phyloP scores from a whole-genome alignment of 208 protist genomes.

The Porcisia deanei region DNA sequence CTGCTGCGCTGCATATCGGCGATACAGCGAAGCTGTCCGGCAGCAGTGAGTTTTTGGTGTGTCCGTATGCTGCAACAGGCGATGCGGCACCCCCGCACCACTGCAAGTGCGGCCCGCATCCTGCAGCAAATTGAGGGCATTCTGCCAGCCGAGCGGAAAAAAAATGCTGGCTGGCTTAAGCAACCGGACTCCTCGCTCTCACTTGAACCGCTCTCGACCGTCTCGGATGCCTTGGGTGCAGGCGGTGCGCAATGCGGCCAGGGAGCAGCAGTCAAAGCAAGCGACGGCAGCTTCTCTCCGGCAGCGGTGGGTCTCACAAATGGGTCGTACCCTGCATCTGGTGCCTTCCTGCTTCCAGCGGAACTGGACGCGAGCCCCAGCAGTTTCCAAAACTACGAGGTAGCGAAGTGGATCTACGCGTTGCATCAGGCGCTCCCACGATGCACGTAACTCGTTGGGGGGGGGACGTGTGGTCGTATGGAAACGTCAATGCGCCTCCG shows the following conservation, averaged over 20 bases:
- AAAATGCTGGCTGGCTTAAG: not conserved
- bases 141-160: not conserved
- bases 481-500: not conserved
- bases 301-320: not conserved
- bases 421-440: conserved; percentile 23
- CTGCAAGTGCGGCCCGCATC: conserved; percentile 9
- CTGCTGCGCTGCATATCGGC: conserved; percentile 22
- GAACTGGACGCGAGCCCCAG: conserved; percentile 27
- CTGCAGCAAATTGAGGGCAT: conserved; percentile 14
- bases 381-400: conserved; percentile 32
- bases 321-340: not conserved
- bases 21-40: conserved; percentile 21
- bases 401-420: conserved; percentile 30
- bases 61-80: conserved; percentile 29
- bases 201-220: not conserved
- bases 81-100: conserved; percentile 11
- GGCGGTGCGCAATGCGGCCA: not conserved
- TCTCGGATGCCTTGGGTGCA: not conserved
- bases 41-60: conserved; percentile 28
- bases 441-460: conserved; percentile 4
- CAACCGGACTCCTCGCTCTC: not conserved
- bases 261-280: not conserved
- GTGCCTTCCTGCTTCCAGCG: not conserved
- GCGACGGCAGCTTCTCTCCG: not conserved
- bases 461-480: not conserved